Conservation (phyloP, 257 asterid genomes). For the Leptodermis oblonga region DNA sequence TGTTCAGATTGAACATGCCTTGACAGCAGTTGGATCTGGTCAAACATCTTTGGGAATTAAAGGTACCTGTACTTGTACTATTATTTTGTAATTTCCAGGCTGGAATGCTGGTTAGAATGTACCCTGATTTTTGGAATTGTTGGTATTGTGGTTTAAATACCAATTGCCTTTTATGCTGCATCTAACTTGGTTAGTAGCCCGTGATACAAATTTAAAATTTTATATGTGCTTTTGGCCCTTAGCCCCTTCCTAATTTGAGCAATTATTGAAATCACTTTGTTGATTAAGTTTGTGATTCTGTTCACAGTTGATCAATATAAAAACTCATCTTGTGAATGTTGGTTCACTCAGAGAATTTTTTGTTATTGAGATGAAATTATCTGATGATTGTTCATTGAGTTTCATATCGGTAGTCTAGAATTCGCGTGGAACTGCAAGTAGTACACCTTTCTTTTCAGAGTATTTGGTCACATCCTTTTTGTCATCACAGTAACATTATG, state of each 20-base stretch:
- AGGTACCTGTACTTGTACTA: slow-evolving; percentile 38
- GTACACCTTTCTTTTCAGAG: background rate
- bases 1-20: slow-evolving; percentile 97
- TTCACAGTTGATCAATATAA: background rate
- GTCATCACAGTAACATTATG: background rate
- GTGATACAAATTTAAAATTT: no score
- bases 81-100: background rate
- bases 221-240: background rate
- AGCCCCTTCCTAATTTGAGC: no score
- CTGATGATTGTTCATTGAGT: no score
- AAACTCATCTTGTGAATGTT: background rate
- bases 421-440: background rate
- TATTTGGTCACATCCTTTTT: background rate
- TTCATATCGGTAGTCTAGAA: background rate
- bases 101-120: background rate
- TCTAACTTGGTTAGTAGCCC: background rate
- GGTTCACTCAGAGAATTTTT: background rate
- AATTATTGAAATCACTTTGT: background rate
- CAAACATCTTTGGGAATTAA: slow-evolving; percentile 97
- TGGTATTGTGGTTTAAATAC: background rate
- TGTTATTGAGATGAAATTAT: background rate
- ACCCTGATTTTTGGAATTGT: background rate
- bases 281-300: background rate
- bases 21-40: slow-evolving; percentile 99
- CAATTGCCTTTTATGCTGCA: background rate